Evolutionary conservation across 106 monocot genomes (phyloP).

Genomic region (Ottelia alismoides): DNA sequence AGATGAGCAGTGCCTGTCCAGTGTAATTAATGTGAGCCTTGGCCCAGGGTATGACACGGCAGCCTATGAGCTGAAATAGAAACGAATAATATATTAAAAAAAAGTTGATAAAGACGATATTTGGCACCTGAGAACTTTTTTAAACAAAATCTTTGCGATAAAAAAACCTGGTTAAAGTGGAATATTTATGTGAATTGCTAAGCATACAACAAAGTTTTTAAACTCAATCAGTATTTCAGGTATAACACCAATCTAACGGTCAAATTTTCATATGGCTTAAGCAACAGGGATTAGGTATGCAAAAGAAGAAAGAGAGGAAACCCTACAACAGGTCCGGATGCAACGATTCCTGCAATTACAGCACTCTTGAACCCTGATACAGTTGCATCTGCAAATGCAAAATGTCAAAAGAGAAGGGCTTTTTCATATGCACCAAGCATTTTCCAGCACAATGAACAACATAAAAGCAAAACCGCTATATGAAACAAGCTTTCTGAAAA

Average conservation of each 20-base stretch:
- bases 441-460: too few relatives aligned
- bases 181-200: too few relatives aligned
- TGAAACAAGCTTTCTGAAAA: too few relatives aligned
- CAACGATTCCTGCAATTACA: constrained; percentile 3
- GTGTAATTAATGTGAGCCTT: constrained; percentile 70
- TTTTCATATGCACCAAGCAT: too few relatives aligned
- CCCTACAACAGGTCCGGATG: constrained; percentile 1
- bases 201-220: too few relatives aligned
- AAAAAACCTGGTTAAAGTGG: background rate
- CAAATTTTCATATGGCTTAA: background rate
- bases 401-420: too few relatives aligned
- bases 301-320: background rate
- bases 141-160: background rate
- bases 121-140: background rate
- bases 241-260: too few relatives aligned
- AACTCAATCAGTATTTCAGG: too few relatives aligned
- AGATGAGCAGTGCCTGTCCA: constrained; percentile 67
- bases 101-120: background rate
- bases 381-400: constrained; percentile 6
- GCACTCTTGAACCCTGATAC: constrained; percentile 4
- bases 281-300: background rate
- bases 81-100: background rate
- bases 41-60: constrained; percentile 63
- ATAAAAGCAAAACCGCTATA: too few relatives aligned
- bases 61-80: constrained; percentile 38